Conservation (phyloP, 2,329 filamentous ascomycete genomes). For the Talaromyces sp. region DNA sequence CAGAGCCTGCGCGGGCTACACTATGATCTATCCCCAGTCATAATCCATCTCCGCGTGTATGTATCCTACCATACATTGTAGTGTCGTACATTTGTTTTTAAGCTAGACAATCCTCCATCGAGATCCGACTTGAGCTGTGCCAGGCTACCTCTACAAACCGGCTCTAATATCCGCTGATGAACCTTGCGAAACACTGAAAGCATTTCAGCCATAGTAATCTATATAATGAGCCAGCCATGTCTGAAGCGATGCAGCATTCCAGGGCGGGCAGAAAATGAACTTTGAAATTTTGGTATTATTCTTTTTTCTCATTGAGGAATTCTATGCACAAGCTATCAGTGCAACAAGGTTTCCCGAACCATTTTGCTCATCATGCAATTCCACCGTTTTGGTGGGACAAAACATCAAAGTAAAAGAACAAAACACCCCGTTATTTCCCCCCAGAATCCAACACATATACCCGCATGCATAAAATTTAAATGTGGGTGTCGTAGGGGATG, state of each 20-base stretch:
- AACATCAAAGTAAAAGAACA: constrained; percentile 22
- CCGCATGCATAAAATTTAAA: constrained; percentile 57
- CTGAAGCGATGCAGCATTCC: too few species aligned
- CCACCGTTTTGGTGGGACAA: constrained; percentile 31
- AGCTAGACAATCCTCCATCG: not conserved
- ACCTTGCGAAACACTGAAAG: not conserved
- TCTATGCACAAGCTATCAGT: constrained; percentile 39
- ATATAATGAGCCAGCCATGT: not conserved
- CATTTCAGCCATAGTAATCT: not conserved
- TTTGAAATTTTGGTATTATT: constrained; percentile 30
- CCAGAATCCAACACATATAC: constrained; percentile 34
- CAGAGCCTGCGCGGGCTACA: not conserved
- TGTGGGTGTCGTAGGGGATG: constrained; percentile 96
- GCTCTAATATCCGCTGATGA: not conserved
- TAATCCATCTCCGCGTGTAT: too few species aligned
- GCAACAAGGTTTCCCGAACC: constrained; percentile 39
- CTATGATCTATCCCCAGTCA: too few species aligned
- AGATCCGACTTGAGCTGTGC: not conserved
- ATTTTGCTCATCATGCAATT: constrained; percentile 38
- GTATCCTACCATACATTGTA: too few species aligned
- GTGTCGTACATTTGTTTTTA: not conserved
- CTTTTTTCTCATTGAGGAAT: constrained; percentile 43
- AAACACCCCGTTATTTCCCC: constrained; percentile 35
- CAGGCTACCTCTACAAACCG: not conserved
- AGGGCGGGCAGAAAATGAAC: constrained; percentile 8